These are phyloP conservation scores for Colletotrichum coccodes DNA, from an alignment of 2,329 filamentous ascomycete genomes.

Conservation along the genomic window DNA sequence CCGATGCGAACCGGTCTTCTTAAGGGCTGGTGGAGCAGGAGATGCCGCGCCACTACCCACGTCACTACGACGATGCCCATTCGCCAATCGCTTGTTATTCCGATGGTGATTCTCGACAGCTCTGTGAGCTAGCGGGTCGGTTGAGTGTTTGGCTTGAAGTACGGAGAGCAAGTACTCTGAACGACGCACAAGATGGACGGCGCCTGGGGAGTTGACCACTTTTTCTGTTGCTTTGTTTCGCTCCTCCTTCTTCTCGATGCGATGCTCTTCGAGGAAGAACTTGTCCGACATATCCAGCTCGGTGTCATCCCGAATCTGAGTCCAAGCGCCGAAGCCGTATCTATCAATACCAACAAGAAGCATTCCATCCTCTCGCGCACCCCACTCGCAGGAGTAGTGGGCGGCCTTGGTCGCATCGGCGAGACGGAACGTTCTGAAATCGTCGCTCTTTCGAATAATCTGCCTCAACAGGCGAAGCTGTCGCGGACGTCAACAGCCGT, in stretches of 20 bases:
- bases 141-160: constrained; percentile 84
- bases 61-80: constrained; percentile 70
- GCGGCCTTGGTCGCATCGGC: constrained; percentile 92
- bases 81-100: constrained; percentile 84
- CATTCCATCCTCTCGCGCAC: constrained; percentile 95
- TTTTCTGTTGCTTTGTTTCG: constrained; percentile 82
- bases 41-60: constrained; percentile 75
- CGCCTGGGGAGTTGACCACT: constrained; percentile 91
- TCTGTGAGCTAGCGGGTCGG: constrained; percentile 79
- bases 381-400: constrained; percentile 92
- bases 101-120: constrained; percentile 93
- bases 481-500: constrained; percentile 88
- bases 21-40: constrained; percentile 68
- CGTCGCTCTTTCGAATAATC: constrained; percentile 72
- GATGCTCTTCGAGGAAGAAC: constrained; percentile 95
- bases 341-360: constrained; percentile 91
- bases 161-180: constrained; percentile 97
- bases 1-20: constrained; percentile 58
- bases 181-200: constrained; percentile 93
- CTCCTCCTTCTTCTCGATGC: constrained; percentile 97
- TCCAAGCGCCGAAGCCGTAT: constrained; percentile 96
- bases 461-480: constrained; percentile 88
- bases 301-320: constrained; percentile 89
- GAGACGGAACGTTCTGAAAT: constrained; percentile 85
- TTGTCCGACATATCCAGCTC: constrained; percentile 90